Percentiles rank a stretch among this genome's conserved stretches.
Evolutionary conservation across 2,329 filamentous ascomycete genomes (phyloP).

Genomic region (Stachybotrys chartarum): DNA sequence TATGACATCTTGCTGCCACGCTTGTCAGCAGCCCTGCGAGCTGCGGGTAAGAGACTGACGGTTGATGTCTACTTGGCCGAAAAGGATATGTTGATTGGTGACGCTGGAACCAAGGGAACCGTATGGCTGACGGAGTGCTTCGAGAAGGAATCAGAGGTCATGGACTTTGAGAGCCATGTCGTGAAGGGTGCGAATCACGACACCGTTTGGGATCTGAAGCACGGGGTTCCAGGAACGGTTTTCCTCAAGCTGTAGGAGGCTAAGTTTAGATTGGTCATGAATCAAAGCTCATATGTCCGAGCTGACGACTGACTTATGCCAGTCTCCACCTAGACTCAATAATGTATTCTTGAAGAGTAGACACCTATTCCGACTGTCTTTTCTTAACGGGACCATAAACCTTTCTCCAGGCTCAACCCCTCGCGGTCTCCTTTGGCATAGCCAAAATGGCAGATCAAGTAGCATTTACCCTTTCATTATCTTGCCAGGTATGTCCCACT

Average conservation of each 20-base stretch:
- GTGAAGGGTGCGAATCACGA: constrained; percentile 19
- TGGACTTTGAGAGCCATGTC: constrained; percentile 13
- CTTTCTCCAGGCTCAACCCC: no score
- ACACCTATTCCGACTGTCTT: no score
- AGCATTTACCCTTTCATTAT: no score
- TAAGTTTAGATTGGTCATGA: no score
- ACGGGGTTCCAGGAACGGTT: constrained; percentile 9
- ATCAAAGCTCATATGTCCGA: no score
- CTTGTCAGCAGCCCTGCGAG: constrained; percentile 11
- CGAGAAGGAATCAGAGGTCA: constrained; percentile 4
- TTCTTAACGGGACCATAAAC: no score
- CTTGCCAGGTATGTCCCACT: no score
- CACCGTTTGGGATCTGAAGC: constrained; percentile 13
- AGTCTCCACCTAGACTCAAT: no score
- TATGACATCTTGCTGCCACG: constrained; percentile 19
- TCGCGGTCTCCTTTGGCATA: no score
- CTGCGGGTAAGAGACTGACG: constrained; percentile 6
- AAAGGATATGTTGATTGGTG: constrained; percentile 20
- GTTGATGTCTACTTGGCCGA: constrained; percentile 20
- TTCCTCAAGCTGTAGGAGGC: constrained; percentile 1
- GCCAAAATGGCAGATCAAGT: no score
- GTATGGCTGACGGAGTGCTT: constrained; percentile 21
- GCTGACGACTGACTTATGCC: no score
- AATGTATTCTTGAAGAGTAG: no score
- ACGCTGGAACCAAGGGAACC: constrained; percentile 13